Conservation (phyloP, 176 grass and related monocot genomes). For the Pharus latifolius region DNA sequence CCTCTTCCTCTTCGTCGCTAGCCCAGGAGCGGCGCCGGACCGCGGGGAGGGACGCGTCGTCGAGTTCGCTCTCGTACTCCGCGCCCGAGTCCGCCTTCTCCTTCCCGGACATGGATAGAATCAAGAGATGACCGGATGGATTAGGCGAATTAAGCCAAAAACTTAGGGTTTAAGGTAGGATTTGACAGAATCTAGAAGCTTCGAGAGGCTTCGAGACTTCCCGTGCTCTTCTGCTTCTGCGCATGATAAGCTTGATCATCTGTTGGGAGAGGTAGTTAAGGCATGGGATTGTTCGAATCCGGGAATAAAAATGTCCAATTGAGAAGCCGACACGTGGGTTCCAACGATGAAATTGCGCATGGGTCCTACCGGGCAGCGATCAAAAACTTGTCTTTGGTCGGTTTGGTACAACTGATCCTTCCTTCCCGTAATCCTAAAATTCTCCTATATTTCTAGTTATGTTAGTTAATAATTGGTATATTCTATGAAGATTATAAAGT, state of each 20-base stretch:
- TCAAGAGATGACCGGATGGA: background rate
- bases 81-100: background rate
- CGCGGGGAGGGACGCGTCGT: constrained; percentile 39
- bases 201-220: constrained; percentile 9
- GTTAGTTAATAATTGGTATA: no score
- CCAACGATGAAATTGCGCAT: background rate
- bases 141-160: background rate
- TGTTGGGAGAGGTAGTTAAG: background rate
- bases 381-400: no score
- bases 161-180: constrained; percentile 26
- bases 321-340: background rate
- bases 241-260: constrained; percentile 5
- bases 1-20: constrained; percentile 62
- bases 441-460: no score
- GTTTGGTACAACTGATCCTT: no score
- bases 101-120: background rate
- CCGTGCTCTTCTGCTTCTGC: background rate
- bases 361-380: no score
- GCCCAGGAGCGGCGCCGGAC: constrained; percentile 46
- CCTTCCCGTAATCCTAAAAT: no score
- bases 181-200: constrained; percentile 17
- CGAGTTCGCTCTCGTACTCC: constrained; percentile 58
- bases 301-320: no score
- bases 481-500: no score
- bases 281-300: background rate